These are phyloP conservation scores for Tolypocladium cylindrosporum DNA, from an alignment of 2,329 filamentous ascomycete species.

Conservation along the genomic window DNA sequence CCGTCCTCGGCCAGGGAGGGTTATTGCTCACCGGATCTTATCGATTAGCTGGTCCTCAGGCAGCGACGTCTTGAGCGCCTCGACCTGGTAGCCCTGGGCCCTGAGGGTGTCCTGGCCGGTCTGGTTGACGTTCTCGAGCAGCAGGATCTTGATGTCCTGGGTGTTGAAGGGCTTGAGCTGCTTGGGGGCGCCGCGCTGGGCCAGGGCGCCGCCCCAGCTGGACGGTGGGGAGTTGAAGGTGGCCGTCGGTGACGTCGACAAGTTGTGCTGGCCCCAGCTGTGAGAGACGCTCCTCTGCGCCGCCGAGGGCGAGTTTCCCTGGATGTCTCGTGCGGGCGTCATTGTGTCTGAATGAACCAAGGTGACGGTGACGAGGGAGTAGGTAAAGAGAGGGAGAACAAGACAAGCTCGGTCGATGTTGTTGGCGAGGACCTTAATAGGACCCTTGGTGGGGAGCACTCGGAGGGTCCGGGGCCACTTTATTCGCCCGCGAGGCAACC, in stretches of 20 bases:
- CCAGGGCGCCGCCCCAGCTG: conserved; percentile 42
- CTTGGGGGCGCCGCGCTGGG: conserved; percentile 43
- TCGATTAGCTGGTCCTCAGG: conserved; percentile 90
- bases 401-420: not conserved
- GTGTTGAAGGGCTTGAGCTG: conserved; percentile 92
- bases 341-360: conserved; percentile 15
- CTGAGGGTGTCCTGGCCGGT: conserved; percentile 76
- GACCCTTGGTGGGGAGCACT: not conserved
- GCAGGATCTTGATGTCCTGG: conserved; percentile 89
- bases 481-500: not conserved
- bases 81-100: conserved; percentile 90
- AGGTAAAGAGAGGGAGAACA: not conserved
- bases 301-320: conserved; percentile 20
- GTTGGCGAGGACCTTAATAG: not conserved
- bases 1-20: not conserved
- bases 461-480: not conserved
- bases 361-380: not conserved
- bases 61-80: conserved; percentile 78
- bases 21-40: conserved; percentile 74
- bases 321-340: conserved; percentile 38
- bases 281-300: conserved; percentile 36
- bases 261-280: conserved; percentile 40
- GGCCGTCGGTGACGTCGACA: conserved; percentile 66
- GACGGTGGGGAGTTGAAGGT: conserved; percentile 65
- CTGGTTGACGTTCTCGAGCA: conserved; percentile 93